These are phyloP conservation scores for Pseudogymnoascus sp. DNA, from an alignment of 2,329 filamentous ascomycete species.

Conservation along the genomic window DNA sequence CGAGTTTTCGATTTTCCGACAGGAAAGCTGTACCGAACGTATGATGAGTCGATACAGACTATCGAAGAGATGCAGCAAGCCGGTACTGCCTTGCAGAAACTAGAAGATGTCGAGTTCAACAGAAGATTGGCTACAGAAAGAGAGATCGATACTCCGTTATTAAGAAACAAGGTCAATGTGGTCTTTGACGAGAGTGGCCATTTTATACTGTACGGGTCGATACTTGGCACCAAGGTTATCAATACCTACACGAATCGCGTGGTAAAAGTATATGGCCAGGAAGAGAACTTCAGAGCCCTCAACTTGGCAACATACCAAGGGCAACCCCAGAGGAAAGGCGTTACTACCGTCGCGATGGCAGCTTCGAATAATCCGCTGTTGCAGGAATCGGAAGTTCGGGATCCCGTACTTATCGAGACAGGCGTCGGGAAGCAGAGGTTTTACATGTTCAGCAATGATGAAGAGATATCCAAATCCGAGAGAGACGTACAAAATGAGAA, in stretches of 20 bases:
- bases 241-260: slow-evolving; percentile 93
- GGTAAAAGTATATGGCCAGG: slow-evolving; percentile 80
- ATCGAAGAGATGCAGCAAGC: slow-evolving; percentile 93
- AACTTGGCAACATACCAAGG: slow-evolving; percentile 88
- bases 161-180: slow-evolving; percentile 69
- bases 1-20: slow-evolving; percentile 87
- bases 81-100: slow-evolving; percentile 68
- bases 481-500: slow-evolving; percentile 95
- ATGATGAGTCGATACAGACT: slow-evolving; percentile 86
- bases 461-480: slow-evolving; percentile 70
- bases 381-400: slow-evolving; percentile 80
- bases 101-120: slow-evolving; percentile 89
- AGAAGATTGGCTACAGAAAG: slow-evolving; percentile 77
- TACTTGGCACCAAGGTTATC: slow-evolving; percentile 86
- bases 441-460: slow-evolving; percentile 95
- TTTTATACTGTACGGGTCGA: slow-evolving; percentile 89
- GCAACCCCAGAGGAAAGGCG: slow-evolving; percentile 83
- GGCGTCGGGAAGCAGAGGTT: slow-evolving; percentile 83
- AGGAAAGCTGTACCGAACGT: slow-evolving; percentile 81
- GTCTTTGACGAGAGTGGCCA: slow-evolving; percentile 94
- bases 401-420: slow-evolving; percentile 80
- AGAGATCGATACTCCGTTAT: slow-evolving; percentile 64
- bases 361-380: slow-evolving; percentile 88
- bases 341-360: slow-evolving; percentile 95
- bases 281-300: slow-evolving; percentile 78